These are phyloP conservation scores for Coffea humblotiana DNA, from an alignment of 305 asterid species.

Conservation along the genomic window DNA sequence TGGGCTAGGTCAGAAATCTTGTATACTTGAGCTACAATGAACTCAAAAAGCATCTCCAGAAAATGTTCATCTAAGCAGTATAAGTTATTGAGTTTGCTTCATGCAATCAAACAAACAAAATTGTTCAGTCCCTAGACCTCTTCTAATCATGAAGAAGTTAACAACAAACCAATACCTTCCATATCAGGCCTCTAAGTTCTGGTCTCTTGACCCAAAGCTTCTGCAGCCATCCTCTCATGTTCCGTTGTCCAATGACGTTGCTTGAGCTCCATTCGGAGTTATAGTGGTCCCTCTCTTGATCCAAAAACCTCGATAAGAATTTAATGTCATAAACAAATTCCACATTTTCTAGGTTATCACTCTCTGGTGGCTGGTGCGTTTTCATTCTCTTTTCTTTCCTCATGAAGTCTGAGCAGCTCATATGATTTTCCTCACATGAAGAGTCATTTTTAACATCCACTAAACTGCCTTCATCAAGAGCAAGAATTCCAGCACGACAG, in stretches of 20 bases:
- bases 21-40: background rate
- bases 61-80: background rate
- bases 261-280: slow-evolving; percentile 80
- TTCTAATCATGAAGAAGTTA: slow-evolving; percentile 21
- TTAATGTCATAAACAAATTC: slow-evolving; percentile 72
- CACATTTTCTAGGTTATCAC: slow-evolving; percentile 32
- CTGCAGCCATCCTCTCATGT: slow-evolving; percentile 89
- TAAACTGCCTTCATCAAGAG: slow-evolving; percentile 60
- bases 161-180: slow-evolving; percentile 70
- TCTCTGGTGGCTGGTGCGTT: slow-evolving; percentile 36
- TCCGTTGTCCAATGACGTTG: slow-evolving; percentile 89
- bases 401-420: slow-evolving; percentile 41
- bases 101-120: background rate
- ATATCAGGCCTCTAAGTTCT: slow-evolving; percentile 69
- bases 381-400: slow-evolving; percentile 75
- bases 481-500: slow-evolving; percentile 94
- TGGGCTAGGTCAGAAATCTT: background rate
- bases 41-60: background rate
- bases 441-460: slow-evolving; percentile 42
- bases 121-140: background rate
- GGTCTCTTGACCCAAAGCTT: slow-evolving; percentile 86
- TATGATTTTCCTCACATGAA: slow-evolving; percentile 33
- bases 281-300: slow-evolving; percentile 78
- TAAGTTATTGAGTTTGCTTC: background rate
- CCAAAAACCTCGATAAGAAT: slow-evolving; percentile 78